These are phyloP conservation scores for Schizophyllum commune DNA, from an alignment of 1,284 basidiomycete genomes.

Conservation along the genomic window DNA sequence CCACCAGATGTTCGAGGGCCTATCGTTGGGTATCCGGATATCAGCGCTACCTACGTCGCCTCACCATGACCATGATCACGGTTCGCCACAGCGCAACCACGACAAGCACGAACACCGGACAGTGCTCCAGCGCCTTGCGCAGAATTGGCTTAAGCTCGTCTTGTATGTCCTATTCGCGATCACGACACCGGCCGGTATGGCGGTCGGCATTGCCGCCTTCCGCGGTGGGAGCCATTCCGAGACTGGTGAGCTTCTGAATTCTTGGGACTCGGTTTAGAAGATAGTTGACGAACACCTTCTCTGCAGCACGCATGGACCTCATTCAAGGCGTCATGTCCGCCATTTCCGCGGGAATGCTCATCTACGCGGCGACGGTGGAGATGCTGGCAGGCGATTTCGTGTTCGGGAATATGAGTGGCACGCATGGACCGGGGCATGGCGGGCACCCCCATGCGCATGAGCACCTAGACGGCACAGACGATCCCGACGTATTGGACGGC, in stretches of 20 bases:
- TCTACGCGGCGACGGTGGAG: conserved; percentile 71
- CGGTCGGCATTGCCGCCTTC: conserved; percentile 45
- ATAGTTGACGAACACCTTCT: neutral
- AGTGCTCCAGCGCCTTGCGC: neutral
- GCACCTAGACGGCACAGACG: conserved; percentile 8
- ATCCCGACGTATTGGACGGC: conserved; percentile 9
- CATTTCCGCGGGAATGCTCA: conserved; percentile 72
- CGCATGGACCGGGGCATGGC: conserved; percentile 23
- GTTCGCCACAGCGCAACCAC: neutral
- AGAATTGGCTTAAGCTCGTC: conserved; percentile 29
- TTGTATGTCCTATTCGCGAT: conserved; percentile 58
- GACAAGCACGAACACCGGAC: neutral
- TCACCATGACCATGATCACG: conserved; percentile 2
- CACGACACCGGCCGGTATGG: conserved; percentile 63
- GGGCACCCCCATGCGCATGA: conserved; percentile 14
- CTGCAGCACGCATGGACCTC: conserved; percentile 33
- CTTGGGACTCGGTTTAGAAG: neutral
- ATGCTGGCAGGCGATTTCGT: conserved; percentile 78
- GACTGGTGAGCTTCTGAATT: conserved; percentile 16
- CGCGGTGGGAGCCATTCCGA: conserved; percentile 19
- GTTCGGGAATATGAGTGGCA: conserved; percentile 41
- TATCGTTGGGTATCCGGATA: conserved; percentile 72
- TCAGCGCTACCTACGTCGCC: conserved; percentile 46
- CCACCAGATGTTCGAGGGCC: conserved; percentile 75
- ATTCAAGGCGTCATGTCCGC: conserved; percentile 67